Conservation (phyloP, 495 filamentous ascomycete species). For the Penicillium soppii region DNA sequence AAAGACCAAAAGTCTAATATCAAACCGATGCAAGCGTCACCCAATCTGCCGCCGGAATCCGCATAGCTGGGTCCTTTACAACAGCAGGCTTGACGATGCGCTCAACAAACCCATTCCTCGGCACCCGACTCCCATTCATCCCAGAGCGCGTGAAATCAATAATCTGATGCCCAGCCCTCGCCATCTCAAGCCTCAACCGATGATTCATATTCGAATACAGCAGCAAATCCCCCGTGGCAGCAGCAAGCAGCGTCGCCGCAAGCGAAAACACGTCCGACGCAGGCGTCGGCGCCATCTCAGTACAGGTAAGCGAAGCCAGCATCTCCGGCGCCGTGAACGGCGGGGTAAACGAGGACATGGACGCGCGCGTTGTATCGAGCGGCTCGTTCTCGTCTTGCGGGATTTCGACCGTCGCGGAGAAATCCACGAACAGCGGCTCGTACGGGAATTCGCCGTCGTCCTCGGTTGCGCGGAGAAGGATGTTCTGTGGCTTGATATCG, state of each 20-base stretch:
- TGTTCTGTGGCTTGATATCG: slow-evolving; percentile 46
- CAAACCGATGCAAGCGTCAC: slow-evolving; percentile 17
- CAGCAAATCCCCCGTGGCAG: slow-evolving; percentile 51
- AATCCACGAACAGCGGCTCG: slow-evolving; percentile 55
- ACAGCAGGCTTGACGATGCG: slow-evolving; percentile 39
- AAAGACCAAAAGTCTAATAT: not conserved
- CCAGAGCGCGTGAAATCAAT: slow-evolving; percentile 46
- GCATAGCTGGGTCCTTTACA: slow-evolving; percentile 38
- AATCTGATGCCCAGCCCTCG: slow-evolving; percentile 46
- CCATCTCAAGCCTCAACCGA: slow-evolving; percentile 46
- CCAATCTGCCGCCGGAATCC: slow-evolving; percentile 40
- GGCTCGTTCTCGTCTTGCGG: slow-evolving; percentile 11
- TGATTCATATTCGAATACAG: slow-evolving; percentile 50
- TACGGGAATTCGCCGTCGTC: slow-evolving; percentile 27
- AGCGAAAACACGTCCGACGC: slow-evolving; percentile 49
- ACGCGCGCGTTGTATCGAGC: slow-evolving; percentile 20
- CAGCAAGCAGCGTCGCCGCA: slow-evolving; percentile 54
- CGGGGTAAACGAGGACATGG: slow-evolving; percentile 51
- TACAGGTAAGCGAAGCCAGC: slow-evolving; percentile 31
- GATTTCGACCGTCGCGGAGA: slow-evolving; percentile 54
- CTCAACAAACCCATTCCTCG: slow-evolving; percentile 46
- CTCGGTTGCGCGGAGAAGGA: slow-evolving; percentile 32
- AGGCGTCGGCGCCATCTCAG: slow-evolving; percentile 13
- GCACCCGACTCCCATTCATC: slow-evolving; percentile 38
- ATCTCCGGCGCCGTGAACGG: slow-evolving; percentile 60